Base-by-base conservation (phyloP, 305 asterid species). In the Fraxinus angustifolia region DNA sequence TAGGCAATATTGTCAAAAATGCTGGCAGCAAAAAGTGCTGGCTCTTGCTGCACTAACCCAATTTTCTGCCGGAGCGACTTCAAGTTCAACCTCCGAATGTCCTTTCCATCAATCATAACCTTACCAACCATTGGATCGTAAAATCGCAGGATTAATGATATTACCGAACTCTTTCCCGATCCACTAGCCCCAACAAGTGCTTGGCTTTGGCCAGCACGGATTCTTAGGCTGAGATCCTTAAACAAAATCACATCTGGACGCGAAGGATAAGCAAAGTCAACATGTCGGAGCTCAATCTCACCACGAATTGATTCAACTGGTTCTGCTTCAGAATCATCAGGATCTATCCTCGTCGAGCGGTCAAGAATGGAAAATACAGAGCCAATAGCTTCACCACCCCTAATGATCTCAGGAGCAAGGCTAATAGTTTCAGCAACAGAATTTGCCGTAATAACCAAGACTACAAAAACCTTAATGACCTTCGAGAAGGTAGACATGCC, bases 151-250 rank as follows among this genome's bases (percentile, higher is more conserved):
- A 96, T 90, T 72, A 96, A 78, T 0, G 97, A 93, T 2, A 96
- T 93, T 0, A 96, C 97, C 0, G 98, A 89, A 83, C 99, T 96
- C 86, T 96, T 96, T 0, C 99, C 99, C 0, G 98, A 96, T 11
- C 99, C 99, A 19, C 98, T 96, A 0, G 98, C 94, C 14, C 99
- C 99, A 0, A 96, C 98, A 2, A 96, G 96, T 1, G 99, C 99
- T 84, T 94, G 98, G 89, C 99, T 96, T 62, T 91, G 97, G 35
- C 99, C 99, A 0, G 99, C 98, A 2, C 98, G 94, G 72, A 96
- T 94, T 80, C 97, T 79, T 5, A 96, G 87, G 85, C 84, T 96
- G 14, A 96, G 45, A 84, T 94, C 98, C 91, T 92, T 96, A 76
- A 96, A 96, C 80, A 96, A 92, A 77, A 81, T 82, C 17, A 96